Conservation (phyloP, 192 early-diverging fungal species). For the Backusella luteola region DNA sequence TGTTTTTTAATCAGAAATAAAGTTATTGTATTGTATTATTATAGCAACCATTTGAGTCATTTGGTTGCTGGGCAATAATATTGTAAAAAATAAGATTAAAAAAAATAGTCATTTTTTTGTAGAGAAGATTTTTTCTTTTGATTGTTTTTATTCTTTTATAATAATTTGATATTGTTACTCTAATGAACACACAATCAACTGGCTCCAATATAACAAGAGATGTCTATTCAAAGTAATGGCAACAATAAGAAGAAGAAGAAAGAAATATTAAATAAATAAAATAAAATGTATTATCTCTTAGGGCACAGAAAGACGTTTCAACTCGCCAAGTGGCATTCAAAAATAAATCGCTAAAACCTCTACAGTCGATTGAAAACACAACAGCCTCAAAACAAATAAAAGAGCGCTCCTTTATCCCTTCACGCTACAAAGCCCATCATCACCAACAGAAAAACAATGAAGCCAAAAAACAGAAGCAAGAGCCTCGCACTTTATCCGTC, state of each 20-base stretch:
- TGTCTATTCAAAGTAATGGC: not conserved
- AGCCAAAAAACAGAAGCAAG: not conserved
- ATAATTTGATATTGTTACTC: not conserved
- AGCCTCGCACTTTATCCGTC: not conserved
- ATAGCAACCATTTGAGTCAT: not conserved
- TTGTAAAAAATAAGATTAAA: not conserved
- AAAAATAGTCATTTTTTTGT: constrained; percentile 1
- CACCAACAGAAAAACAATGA: not conserved
- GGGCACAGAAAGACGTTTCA: not conserved
- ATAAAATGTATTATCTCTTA: not conserved
- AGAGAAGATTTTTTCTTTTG: not conserved
- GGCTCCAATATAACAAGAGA: not conserved
- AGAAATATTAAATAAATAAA: not conserved
- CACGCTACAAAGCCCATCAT: not conserved
- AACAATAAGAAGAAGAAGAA: not conserved
- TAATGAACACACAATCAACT: not conserved
- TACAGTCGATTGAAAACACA: not conserved
- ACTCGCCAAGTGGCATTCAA: not conserved
- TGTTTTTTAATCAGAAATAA: not conserved
- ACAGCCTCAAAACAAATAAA: not conserved
- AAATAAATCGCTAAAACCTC: not conserved
- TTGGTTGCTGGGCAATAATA: not conserved
- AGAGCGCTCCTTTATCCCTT: not conserved
- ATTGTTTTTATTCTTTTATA: not conserved
- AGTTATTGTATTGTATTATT: not conserved